phyloP scores from a whole-genome alignment of 805 yeast species.

The Saccharomycopsis fibuligera region DNA sequence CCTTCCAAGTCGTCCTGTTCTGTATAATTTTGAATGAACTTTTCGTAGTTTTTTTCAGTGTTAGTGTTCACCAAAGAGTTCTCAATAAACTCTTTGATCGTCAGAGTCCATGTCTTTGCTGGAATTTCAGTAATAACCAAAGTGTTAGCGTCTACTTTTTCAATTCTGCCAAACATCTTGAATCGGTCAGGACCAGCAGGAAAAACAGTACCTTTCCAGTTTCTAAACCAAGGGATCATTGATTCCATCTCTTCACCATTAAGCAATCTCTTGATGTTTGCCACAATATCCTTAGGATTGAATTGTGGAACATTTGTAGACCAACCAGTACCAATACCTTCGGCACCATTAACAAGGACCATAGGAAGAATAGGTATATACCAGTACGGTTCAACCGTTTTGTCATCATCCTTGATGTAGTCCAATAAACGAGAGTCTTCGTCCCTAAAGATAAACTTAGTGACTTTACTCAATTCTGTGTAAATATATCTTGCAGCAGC shows the following conservation, averaged over 20 bases:
- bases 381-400: conserved; percentile 92
- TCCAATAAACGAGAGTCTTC: conserved; percentile 71
- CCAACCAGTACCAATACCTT: conserved; percentile 99
- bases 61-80: conserved; percentile 35
- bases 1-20: conserved; percentile 80
- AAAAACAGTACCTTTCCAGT: conserved; percentile 86
- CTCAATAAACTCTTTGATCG: conserved; percentile 72
- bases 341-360: conserved; percentile 92
- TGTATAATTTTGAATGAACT: conserved; percentile 20
- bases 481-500: conserved; percentile 97
- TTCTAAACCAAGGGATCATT: conserved; percentile 90
- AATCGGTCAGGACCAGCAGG: conserved; percentile 59
- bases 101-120: conserved; percentile 85
- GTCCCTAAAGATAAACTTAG: conserved; percentile 70
- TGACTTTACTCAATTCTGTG: conserved; percentile 73
- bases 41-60: conserved; percentile 48
- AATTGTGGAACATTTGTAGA: conserved; percentile 87
- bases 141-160: conserved; percentile 71
- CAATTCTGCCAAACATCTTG: conserved; percentile 73
- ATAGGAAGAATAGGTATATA: conserved; percentile 91
- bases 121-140: conserved; percentile 91
- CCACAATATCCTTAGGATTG: conserved; percentile 79
- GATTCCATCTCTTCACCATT: conserved; percentile 60
- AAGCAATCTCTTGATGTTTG: conserved; percentile 69
- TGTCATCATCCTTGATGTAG: conserved; percentile 88